phyloP scores from a whole-genome alignment of 1,139 yeast species.

The Geotrichum reessii region DNA sequence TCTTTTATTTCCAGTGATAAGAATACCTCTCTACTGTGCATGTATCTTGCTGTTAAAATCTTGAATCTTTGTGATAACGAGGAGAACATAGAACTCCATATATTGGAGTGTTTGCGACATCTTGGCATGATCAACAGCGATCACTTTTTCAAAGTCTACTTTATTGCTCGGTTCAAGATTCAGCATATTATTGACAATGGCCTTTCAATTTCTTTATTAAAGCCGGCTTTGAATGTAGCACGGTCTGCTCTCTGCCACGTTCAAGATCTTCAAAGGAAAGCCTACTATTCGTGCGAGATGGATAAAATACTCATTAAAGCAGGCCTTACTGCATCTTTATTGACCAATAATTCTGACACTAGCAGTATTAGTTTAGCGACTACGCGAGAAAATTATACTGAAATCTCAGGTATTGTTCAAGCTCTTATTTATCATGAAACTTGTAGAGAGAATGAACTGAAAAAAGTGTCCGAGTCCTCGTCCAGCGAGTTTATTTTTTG shows the following conservation, averaged over 20 bases:
- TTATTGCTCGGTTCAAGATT: slow-evolving; percentile 14
- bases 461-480: background rate
- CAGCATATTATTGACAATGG: slow-evolving; percentile 11
- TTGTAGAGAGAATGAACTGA: background rate
- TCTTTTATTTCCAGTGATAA: slow-evolving; percentile 43
- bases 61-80: slow-evolving; percentile 48
- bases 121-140: slow-evolving; percentile 33
- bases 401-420: background rate
- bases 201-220: slow-evolving; percentile 5
- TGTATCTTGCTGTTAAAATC: slow-evolving; percentile 50
- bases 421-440: background rate
- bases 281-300: slow-evolving; percentile 5
- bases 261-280: background rate
- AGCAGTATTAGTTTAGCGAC: background rate
- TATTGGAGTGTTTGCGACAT: slow-evolving; percentile 46
- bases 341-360: background rate
- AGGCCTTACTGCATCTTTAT: slow-evolving; percentile 2
- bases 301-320: slow-evolving; percentile 6
- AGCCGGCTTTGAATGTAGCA: slow-evolving; percentile 14
- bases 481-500: background rate
- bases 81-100: slow-evolving; percentile 49
- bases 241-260: slow-evolving; percentile 5
- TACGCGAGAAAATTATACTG: background rate
- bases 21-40: slow-evolving; percentile 43
- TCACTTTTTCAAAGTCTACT: slow-evolving; percentile 13